Conservation (phyloP, 2,329 filamentous ascomycete species). For the Waltergamsia citrina region DNA sequence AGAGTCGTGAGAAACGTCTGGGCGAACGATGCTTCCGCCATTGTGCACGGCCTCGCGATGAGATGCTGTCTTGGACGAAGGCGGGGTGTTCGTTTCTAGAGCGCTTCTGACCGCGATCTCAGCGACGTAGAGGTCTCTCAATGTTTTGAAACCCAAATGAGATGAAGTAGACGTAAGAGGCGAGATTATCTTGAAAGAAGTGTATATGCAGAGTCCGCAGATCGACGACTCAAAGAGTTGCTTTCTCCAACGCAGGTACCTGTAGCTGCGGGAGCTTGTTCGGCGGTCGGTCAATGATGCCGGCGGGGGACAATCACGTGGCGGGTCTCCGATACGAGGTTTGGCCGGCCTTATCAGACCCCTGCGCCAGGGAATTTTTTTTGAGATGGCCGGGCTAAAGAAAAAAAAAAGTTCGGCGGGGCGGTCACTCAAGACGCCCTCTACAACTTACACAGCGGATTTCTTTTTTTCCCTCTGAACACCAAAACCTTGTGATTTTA, state of each 20-base stretch:
- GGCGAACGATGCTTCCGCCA: conserved; percentile 81
- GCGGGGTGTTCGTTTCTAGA: conserved; percentile 2
- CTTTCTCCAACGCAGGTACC: too few species aligned
- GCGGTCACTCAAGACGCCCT: conserved; percentile 8
- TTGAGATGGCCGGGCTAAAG: conserved; percentile 8
- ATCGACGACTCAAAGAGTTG: too few species aligned
- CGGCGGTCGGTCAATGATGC: not conserved
- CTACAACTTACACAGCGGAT: not conserved
- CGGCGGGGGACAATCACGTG: conserved; percentile 13
- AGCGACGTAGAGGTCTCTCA: too few species aligned
- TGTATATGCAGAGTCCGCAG: too few species aligned
- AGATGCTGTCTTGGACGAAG: conserved; percentile 5
- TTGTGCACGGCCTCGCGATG: too few species aligned
- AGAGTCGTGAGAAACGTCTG: conserved; percentile 74
- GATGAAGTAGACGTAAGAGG: too few species aligned
- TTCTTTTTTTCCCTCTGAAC: conserved; percentile 7
- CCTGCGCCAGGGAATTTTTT: conserved; percentile 10
- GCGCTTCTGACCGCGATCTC: too few species aligned
- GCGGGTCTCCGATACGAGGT: conserved; percentile 16
- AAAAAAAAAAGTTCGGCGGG: conserved; percentile 31
- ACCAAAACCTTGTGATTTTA: not conserved
- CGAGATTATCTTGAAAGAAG: too few species aligned
- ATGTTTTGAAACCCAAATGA: too few species aligned
- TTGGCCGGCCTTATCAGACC: conserved; percentile 21
- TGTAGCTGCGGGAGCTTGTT: not conserved